Percentiles rank a stretch among this genome's conserved stretches.
These are phyloP conservation scores for Aspergillus phoenicis DNA, from an alignment of 2,329 filamentous ascomycete genomes.

Conservation along the genomic window DNA sequence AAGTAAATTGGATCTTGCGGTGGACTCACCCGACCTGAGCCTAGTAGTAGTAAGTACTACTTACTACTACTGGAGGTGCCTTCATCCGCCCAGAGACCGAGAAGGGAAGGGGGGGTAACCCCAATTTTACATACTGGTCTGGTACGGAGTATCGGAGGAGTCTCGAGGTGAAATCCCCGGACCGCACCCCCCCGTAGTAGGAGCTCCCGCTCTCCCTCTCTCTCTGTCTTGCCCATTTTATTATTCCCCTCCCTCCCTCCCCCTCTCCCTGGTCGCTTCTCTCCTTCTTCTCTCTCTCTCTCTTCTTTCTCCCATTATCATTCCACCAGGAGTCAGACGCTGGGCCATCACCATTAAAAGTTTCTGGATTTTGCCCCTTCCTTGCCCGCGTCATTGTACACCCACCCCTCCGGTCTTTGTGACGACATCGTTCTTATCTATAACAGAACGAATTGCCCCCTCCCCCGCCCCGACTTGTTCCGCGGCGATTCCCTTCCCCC, in stretches of 20 bases:
- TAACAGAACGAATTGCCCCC: constrained; percentile 13
- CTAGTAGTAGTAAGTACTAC: too few species aligned
- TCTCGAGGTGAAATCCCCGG: constrained; percentile 23
- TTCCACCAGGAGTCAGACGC: constrained; percentile 22
- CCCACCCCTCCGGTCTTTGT: constrained; percentile 24
- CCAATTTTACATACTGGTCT: constrained; percentile 1
- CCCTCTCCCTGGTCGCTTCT: constrained; percentile 14
- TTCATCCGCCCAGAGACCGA: neutral
- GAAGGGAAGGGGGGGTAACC: neutral
- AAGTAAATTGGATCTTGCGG: neutral
- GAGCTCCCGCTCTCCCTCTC: constrained; percentile 13
- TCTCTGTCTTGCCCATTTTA: constrained; percentile 15
- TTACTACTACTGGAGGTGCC: neutral
- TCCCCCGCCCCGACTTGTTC: constrained; percentile 22
- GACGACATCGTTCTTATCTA: constrained; percentile 30
- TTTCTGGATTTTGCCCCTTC: constrained; percentile 15
- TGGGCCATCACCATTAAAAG: constrained; percentile 21
- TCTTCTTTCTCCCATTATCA: constrained; percentile 3
- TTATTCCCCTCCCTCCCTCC: constrained; percentile 19
- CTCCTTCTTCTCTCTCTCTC: constrained; percentile 8
- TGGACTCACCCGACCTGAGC: neutral
- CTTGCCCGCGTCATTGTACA: constrained; percentile 22
- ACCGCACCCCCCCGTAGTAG: constrained; percentile 24
- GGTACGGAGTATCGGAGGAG: constrained; percentile 25
- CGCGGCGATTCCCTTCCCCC: constrained; percentile 21